Evolutionary conservation across 2,329 filamentous ascomycete species (phyloP), one percentile per base, ranked within the genome.

Genomic region (Lachnellula occidentalis): DNA sequence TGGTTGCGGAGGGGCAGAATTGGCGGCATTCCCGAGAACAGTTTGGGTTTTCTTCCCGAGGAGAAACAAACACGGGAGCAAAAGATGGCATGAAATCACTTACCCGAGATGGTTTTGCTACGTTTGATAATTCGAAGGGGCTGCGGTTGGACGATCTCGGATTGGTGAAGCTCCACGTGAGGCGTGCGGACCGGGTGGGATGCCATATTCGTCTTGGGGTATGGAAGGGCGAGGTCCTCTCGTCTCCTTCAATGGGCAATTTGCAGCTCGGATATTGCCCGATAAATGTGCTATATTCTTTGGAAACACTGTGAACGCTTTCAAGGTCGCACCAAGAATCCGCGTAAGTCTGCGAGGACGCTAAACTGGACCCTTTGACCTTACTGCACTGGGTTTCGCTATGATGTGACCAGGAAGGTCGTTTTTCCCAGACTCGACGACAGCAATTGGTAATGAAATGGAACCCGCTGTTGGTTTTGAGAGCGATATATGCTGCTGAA

Each of bases 41-140:
- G 27, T 31, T 31, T 11, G 27, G 27, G 27, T 9, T 11, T 31
- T 31, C 27, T 31, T 9, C 8, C 8, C 27, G 27, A 31, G 8
- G 27, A 31, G 9, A 31, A 31, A 9, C 27, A 11, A 31, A 31
- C 27, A 9, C 8, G 27, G 27, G 4, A 11, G 8, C 27, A 31
- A 31, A 11, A 31, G 27, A 9, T 31, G 27, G 27, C 11, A 9
- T 31, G 9, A 11, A 31, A 11, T 31, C 2, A 31, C 27, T 12
- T 45, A 57, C 62, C 49, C 60, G 63, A 46, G 52, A 69, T 56
- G 66, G 60, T 64, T 52, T 62, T 59, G 63, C 59, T 60, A 68
- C 69, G 69, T 64, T 80, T 82, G 62, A 75, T 65, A 62, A 82
- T 78, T 41, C 76, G 74, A 34, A 82, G 65, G 11, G 80, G 80